Evolutionary conservation across 2,329 filamentous ascomycete species (phyloP).

Genomic region (Nannizzia gypsea): DNA sequence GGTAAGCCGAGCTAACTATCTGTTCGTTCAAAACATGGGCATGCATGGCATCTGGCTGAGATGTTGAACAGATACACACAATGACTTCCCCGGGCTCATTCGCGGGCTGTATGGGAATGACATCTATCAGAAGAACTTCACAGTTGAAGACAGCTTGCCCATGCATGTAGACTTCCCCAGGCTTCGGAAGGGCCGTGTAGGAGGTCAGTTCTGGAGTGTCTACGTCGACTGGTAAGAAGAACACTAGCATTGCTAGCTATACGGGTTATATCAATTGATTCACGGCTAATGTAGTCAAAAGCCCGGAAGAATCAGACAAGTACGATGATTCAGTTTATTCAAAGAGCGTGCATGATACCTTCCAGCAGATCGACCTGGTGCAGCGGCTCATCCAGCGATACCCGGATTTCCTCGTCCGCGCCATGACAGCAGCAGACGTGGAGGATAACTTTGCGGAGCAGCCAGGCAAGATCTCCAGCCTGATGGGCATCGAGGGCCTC

Average conservation of each 20-base stretch:
- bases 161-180: slow-evolving; percentile 71
- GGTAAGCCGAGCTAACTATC: background rate
- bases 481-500: slow-evolving; percentile 71
- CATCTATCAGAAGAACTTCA: slow-evolving; percentile 64
- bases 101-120: slow-evolving; percentile 58
- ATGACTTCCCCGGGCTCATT: slow-evolving; percentile 70
- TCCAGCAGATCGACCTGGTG: slow-evolving; percentile 65
- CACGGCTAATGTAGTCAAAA: background rate
- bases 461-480: slow-evolving; percentile 57
- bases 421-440: slow-evolving; percentile 46
- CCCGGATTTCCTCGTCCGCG: slow-evolving; percentile 48
- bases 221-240: slow-evolving; percentile 53
- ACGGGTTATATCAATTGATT: slow-evolving; percentile 7
- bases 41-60: background rate
- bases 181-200: slow-evolving; percentile 53
- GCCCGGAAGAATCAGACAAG: slow-evolving; percentile 5
- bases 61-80: slow-evolving; percentile 61
- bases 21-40: background rate
- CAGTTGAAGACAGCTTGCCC: slow-evolving; percentile 52
- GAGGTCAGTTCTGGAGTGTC: slow-evolving; percentile 84
- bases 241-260: slow-evolving; percentile 1
- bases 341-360: slow-evolving; percentile 52
- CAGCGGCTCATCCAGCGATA: slow-evolving; percentile 52
- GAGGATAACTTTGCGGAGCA: slow-evolving; percentile 53
- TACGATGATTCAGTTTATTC: slow-evolving; percentile 17